phyloP scores from a whole-genome alignment of 1,284 basidiomycete species.

The Rhodotorula sp. region DNA sequence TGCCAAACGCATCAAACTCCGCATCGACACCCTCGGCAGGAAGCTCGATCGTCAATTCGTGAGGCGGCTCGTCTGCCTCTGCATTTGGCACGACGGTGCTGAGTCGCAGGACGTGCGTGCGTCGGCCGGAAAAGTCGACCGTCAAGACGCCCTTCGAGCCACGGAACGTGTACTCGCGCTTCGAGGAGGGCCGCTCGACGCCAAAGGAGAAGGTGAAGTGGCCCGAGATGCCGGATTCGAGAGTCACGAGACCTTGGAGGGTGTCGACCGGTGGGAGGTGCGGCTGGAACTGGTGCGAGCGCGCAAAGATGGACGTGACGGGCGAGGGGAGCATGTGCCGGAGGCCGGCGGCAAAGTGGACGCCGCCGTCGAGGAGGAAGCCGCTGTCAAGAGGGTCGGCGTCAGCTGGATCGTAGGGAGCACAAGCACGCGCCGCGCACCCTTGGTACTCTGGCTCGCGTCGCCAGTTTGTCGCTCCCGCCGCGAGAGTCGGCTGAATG shows the following conservation, averaged over 20 bases:
- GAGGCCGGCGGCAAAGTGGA: constrained; percentile 41
- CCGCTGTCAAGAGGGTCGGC: neutral
- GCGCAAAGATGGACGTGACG: constrained; percentile 22
- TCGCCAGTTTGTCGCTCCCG: constrained; percentile 30
- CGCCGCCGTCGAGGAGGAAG: constrained; percentile 44
- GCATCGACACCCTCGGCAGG: constrained; percentile 21
- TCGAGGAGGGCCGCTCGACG: constrained; percentile 9
- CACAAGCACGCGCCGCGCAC: neutral
- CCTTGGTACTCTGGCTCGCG: constrained; percentile 42
- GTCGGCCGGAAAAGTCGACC: constrained; percentile 15
- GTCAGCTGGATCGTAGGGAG: neutral
- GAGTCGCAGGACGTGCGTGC: constrained; percentile 7
- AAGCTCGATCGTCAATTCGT: constrained; percentile 18
- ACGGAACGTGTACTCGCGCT: constrained; percentile 16
- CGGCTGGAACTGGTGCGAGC: constrained; percentile 22
- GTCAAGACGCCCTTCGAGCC: constrained; percentile 23
- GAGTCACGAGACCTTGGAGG: constrained; percentile 22
- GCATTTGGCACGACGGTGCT: neutral
- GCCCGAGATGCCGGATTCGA: constrained; percentile 14
- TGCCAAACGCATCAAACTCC: constrained; percentile 32
- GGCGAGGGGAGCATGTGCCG: constrained; percentile 36
- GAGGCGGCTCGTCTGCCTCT: neutral
- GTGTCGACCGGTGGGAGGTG: constrained; percentile 41
- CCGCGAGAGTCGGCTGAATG: constrained; percentile 15
- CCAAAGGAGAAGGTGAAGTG: constrained; percentile 33